Percentiles rank a stretch among this genome's conserved stretches.
Conservation (phyloP, 2,329 filamentous ascomycete genomes). For the Acephala macrosclerotiorum region DNA sequence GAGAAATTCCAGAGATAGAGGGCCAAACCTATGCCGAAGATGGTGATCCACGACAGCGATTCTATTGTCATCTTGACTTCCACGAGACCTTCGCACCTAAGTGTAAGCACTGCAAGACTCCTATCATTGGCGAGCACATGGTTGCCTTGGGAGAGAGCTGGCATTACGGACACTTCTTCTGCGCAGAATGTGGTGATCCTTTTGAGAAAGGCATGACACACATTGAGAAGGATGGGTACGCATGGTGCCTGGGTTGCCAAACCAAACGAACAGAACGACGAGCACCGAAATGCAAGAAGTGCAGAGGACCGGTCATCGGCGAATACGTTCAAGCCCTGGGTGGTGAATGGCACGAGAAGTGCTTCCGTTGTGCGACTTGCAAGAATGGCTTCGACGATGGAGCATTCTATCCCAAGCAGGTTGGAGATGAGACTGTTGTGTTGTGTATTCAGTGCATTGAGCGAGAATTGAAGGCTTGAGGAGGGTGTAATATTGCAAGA, state of each 20-base stretch:
- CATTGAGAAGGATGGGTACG: slow-evolving; percentile 96
- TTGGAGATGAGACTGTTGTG: slow-evolving; percentile 58
- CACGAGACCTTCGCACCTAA: slow-evolving; percentile 92
- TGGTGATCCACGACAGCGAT: slow-evolving; percentile 76
- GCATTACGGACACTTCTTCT: slow-evolving; percentile 99
- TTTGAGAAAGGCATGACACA: slow-evolving; percentile 77
- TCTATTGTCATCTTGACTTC: slow-evolving; percentile 99
- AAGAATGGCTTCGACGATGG: slow-evolving; percentile 68
- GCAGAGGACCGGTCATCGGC: slow-evolving; percentile 84
- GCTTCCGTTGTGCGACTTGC: slow-evolving; percentile 81
- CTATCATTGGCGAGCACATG: slow-evolving; percentile 93
- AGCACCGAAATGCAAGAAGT: slow-evolving; percentile 87
- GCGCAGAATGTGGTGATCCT: slow-evolving; percentile 96
- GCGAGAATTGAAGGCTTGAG: slow-evolving; percentile 61
- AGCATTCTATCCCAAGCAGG: slow-evolving; percentile 68
- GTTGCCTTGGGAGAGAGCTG: slow-evolving; percentile 94
- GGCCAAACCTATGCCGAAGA: slow-evolving; percentile 73
- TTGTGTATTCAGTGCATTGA: slow-evolving; percentile 68
- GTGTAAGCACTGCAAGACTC: slow-evolving; percentile 95
- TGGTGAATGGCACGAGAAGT: slow-evolving; percentile 91
- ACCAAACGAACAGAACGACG: slow-evolving; percentile 89
- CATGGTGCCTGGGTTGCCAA: slow-evolving; percentile 95
- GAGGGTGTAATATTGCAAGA: slow-evolving; percentile 10
- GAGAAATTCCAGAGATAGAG: slow-evolving; percentile 67
- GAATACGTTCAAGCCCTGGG: slow-evolving; percentile 90